A percentile compares a stretch with the other conserved stretches of the same genome.
Conservation (phyloP, 192 early-diverging fungal genomes). For the Rhizophagus clarus region DNA sequence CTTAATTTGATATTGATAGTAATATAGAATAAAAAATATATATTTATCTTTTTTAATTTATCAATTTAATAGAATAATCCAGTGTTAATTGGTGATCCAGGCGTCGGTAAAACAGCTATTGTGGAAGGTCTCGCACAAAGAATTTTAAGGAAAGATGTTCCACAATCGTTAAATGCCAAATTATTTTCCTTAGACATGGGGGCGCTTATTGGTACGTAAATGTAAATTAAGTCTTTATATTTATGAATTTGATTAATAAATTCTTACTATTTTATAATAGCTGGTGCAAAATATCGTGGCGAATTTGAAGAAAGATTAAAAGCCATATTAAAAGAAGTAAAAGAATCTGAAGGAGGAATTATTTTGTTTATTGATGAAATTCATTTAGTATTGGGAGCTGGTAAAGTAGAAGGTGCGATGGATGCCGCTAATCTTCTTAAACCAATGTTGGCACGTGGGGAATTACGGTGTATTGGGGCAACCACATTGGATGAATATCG, state of each 20-base stretch:
- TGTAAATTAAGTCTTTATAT: not conserved
- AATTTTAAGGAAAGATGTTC: slow-evolving; percentile 92
- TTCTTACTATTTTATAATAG: slow-evolving; percentile 44
- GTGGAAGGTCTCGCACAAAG: slow-evolving; percentile 96
- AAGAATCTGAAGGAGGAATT: slow-evolving; percentile 81
- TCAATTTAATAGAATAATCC: slow-evolving; percentile 68
- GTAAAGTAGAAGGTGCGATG: slow-evolving; percentile 88
- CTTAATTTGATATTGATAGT: not conserved
- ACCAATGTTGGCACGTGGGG: slow-evolving; percentile 97
- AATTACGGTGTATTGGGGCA: slow-evolving; percentile 93
- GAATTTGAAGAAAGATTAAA: slow-evolving; percentile 99
- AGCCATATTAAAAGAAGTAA: slow-evolving; percentile 93
- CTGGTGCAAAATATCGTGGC: slow-evolving; percentile 95
- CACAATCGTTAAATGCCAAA: slow-evolving; percentile 75
- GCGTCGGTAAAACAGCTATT: slow-evolving; percentile 83
- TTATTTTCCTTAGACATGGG: slow-evolving; percentile 97
- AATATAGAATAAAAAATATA: too few species aligned
- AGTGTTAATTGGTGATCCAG: slow-evolving; percentile 83
- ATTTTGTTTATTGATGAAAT: slow-evolving; percentile 99
- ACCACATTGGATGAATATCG: slow-evolving; percentile 96
- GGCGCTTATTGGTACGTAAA: slow-evolving; percentile 57
- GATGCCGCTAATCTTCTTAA: slow-evolving; percentile 97
- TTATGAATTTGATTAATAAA: not conserved
- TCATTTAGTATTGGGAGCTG: slow-evolving; percentile 92
- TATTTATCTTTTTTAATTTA: not conserved